phyloP scores from a whole-genome alignment of 2,329 filamentous ascomycete species.

The Thermomyces lanuginosus region DNA sequence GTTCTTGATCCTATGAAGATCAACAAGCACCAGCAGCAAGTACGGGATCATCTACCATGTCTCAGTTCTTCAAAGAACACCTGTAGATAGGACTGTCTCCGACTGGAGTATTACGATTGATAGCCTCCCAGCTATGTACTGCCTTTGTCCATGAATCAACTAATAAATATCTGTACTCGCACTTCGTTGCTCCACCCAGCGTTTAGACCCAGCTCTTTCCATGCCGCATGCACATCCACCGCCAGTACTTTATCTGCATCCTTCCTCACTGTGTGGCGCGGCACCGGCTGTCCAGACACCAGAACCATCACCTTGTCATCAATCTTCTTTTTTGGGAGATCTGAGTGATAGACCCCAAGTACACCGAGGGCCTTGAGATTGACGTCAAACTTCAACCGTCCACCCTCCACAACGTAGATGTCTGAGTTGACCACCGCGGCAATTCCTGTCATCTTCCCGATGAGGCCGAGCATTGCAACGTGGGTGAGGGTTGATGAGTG shows the following conservation, averaged over 20 bases:
- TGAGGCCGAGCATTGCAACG: conserved; percentile 57
- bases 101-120: no score
- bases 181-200: conserved; percentile 70
- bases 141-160: no score
- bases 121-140: no score
- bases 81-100: no score
- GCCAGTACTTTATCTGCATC: conserved; percentile 44
- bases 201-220: conserved; percentile 54
- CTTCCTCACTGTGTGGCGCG: conserved; percentile 46
- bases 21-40: no score
- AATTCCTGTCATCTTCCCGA: conserved; percentile 79
- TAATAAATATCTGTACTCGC: conserved; percentile 45
- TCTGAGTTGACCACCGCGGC: conserved; percentile 55
- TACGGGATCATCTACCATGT: no score
- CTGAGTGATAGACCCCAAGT: conserved; percentile 58
- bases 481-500: conserved; percentile 15
- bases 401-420: conserved; percentile 42
- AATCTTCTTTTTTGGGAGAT: conserved; percentile 44
- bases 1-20: no score
- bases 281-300: conserved; percentile 55
- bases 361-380: conserved; percentile 64
- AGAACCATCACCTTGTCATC: conserved; percentile 54
- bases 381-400: conserved; percentile 47
- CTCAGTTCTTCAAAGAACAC: no score
- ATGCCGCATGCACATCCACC: conserved; percentile 61